Evolutionary conservation across 2,329 filamentous ascomycete genomes (phyloP).

Genomic region (Penicillium sp.): DNA sequence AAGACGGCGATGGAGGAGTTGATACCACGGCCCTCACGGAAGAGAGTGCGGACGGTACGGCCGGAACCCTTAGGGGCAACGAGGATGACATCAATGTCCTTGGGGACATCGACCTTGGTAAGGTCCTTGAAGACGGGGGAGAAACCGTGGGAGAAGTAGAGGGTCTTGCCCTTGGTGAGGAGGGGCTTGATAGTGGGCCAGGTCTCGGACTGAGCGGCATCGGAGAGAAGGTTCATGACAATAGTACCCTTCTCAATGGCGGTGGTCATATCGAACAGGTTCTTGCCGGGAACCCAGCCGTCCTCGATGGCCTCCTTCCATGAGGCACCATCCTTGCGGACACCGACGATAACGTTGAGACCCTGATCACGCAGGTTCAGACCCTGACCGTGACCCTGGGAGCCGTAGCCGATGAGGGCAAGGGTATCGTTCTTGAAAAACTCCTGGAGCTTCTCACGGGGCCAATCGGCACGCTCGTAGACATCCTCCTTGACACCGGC

Average conservation of each 20-base stretch:
- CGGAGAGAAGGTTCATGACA: constrained; percentile 98
- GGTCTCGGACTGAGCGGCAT: constrained; percentile 97
- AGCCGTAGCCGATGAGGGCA: constrained; percentile 97
- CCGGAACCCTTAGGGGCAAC: constrained; percentile 98
- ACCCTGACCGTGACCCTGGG: constrained; percentile 97
- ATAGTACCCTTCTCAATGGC: constrained; percentile 91
- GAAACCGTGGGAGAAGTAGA: constrained; percentile 99
- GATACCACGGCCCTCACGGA: constrained; percentile 98
- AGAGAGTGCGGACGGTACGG: constrained; percentile 96
- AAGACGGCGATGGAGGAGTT: constrained; percentile 98
- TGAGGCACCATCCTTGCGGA: constrained; percentile 95
- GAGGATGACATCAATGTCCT: constrained; percentile 97
- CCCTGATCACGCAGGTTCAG: constrained; percentile 99
- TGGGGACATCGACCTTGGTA: constrained; percentile 97
- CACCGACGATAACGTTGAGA: constrained; percentile 97
- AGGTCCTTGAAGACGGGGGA: constrained; percentile 99
- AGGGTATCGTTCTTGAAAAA: constrained; percentile 99
- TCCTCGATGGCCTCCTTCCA: constrained; percentile 98
- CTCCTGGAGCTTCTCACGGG: constrained; percentile 96
- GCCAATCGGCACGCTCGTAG: constrained; percentile 98
- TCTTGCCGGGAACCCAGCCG: constrained; percentile 97
- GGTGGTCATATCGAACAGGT: constrained; percentile 97
- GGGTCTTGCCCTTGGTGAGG: constrained; percentile 98
- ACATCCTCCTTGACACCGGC: constrained; percentile 92
- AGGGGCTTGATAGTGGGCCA: constrained; percentile 98